Evolutionary conservation across 805 yeast genomes (phyloP), one percentile per base, ranked within the genome.

Genomic region (Teunomyces funiuensis): DNA sequence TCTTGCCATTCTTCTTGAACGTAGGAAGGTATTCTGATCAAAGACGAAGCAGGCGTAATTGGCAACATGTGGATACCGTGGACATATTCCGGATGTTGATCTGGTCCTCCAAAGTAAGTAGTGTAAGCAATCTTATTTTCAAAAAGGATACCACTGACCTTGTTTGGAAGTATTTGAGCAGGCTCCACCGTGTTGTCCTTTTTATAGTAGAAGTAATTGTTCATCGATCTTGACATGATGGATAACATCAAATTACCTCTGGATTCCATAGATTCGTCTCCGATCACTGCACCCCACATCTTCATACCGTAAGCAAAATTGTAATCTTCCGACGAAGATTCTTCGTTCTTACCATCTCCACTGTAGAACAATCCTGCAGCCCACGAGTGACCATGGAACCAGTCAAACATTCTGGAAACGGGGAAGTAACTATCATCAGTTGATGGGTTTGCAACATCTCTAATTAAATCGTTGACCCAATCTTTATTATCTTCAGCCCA

Each of bases 401-500:
- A 57, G 38, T 57, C 60, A 36, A 57, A 57, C 54, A 50, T 48
- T 39, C 60, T 44, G 14, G 49, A 52, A 4, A 53, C 58, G 4
- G 61, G 60, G 51, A 50, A 57, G 43, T 43, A 48, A 2, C 40
- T 10, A 43, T 57, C 61, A 4, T 36, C 31, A 6, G 38, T 26
- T 13, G 51, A 43, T 22, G 60, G 61, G 40, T 54, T 57, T 18
- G 59, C 59, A 15, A 54, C 60, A 20, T 57, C 61, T 44, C 58
- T 52, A 15, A 57, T 50, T 48, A 55, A 53, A 1, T 49, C 34
- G 39, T 54, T 53, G 36, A 57, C 49, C 52, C 56, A 55, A 17
- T 47, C 56, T 44, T 50, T 46, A 40, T 55, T 52, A 19, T 54
- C 54, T 20, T 37, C 46, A 5, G 79, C 70, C 86, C 87, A 82